Base-by-base conservation (phyloP, 1,284 basidiomycete genomes). In the Earliella scabrosa region DNA sequence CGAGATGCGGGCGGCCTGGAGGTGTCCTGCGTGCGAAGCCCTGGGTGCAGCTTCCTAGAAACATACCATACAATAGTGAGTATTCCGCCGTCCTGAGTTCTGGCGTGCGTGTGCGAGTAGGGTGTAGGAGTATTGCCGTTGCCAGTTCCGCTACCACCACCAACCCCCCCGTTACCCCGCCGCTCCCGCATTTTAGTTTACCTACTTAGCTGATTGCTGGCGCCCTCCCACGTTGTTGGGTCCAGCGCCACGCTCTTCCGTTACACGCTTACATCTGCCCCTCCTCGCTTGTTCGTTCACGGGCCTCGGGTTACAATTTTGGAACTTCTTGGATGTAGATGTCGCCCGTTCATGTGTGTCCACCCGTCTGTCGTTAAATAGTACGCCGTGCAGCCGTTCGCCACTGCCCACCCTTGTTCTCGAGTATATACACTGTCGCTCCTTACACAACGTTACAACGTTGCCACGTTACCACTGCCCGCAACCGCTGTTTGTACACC, bases 101-200 rank as follows among this genome's bases (percentile, higher is more conserved):
- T 24, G 31, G 50, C 41, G n/a, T n/a, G 8, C 32, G 40, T 52
- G 50, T 45, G 23, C 23, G 41, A 44, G 50, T 45, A 44, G 9
- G 9, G 34, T 51, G 41, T 52, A 52, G 34, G 23, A 52, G 50
- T 52, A 44, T 44, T 29, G 36, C n/a, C 36, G 16, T n/a, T 27
- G 7, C 24, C 24, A 14, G 10, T n/a, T 9, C 44, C 32, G 24
- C 18, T 20, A 45, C 23, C 16, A 24, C 35, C 35, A 51, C 27
- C 34, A 35, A 18, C 11, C 26, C 41, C 34, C 26, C 32, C 48
- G 8, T 41, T 34, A 50, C 29, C 24, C 16, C 18, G 35, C 35
- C 27, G 23, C 24, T n/a, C n/a, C 32, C 32, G 32, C 32, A 16
- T 34, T 16, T 34, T 34, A 16, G 35, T 23, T 38, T 21, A n/a